These are phyloP conservation scores for Lolium rigidum DNA, from an alignment of 176 grass and related monocot species.

Conservation along the genomic window DNA sequence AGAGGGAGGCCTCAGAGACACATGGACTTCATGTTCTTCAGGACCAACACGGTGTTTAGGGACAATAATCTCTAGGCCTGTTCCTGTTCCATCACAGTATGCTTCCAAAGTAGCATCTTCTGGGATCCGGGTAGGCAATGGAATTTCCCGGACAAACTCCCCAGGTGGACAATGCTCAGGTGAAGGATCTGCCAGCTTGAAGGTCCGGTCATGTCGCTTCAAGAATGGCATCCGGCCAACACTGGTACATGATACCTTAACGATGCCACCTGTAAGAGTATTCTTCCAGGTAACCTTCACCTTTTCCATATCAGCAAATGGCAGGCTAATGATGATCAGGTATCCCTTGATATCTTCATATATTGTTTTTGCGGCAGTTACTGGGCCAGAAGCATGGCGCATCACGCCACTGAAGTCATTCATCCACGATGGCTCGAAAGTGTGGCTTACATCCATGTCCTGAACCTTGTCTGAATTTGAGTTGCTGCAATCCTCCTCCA, in stretches of 20 bases:
- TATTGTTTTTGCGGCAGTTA: constrained; percentile 89
- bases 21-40: constrained; percentile 97
- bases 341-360: constrained; percentile 91
- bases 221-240: constrained; percentile 66
- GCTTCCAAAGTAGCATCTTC: constrained; percentile 89
- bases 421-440: constrained; percentile 68
- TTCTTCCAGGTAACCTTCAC: constrained; percentile 98
- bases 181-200: constrained; percentile 73
- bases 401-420: constrained; percentile 91
- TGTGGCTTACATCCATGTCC: constrained; percentile 57
- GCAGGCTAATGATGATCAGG: constrained; percentile 91
- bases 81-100: constrained; percentile 83
- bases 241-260: constrained; percentile 82
- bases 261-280: constrained; percentile 75
- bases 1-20: constrained; percentile 78
- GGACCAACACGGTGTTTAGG: constrained; percentile 83
- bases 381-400: constrained; percentile 78
- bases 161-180: constrained; percentile 97
- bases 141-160: constrained; percentile 89
- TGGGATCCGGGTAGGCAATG: constrained; percentile 78
- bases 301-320: constrained; percentile 78
- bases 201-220: constrained; percentile 87
- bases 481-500: constrained; percentile 83
- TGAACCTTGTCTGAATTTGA: constrained; percentile 73
- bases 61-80: constrained; percentile 84